Percentiles rank a stretch among this genome's conserved stretches.
These are phyloP conservation scores for Camellia lanceoleosa DNA, from an alignment of 148 eudicot species.

Conservation along the genomic window DNA sequence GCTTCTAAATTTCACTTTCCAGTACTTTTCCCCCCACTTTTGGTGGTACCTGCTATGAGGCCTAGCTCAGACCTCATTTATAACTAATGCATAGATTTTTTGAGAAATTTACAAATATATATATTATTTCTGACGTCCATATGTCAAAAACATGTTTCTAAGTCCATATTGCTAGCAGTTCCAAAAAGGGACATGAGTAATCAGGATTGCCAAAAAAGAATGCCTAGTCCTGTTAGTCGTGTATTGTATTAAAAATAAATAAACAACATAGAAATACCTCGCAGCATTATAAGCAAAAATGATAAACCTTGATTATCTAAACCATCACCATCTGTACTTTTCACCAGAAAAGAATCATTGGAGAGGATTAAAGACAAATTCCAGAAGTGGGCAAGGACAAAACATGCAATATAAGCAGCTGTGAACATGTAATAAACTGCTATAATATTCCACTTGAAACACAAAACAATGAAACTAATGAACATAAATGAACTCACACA, in stretches of 20 bases:
- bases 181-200: not conserved
- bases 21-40: not conserved
- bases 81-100: not conserved
- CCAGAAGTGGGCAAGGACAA: not conserved
- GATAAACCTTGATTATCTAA: not conserved
- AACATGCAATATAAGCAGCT: not conserved
- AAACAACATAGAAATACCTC: not conserved
- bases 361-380: not conserved
- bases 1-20: not conserved
- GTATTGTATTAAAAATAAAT: not conserved
- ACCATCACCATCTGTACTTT: not conserved
- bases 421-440: not conserved
- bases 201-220: not conserved
- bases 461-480: not conserved
- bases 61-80: not conserved
- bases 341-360: conserved; percentile 1
- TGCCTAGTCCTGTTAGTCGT: too few species aligned
- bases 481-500: conserved; percentile 12
- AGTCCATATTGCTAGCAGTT: not conserved
- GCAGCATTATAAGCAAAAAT: not conserved
- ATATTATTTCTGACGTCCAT: not conserved
- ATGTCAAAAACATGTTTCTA: not conserved
- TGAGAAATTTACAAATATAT: not conserved
- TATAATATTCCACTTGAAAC: not conserved
- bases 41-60: not conserved